phyloP scores from a whole-genome alignment of 148 eudicot species.

The Selenicereus undatus region DNA sequence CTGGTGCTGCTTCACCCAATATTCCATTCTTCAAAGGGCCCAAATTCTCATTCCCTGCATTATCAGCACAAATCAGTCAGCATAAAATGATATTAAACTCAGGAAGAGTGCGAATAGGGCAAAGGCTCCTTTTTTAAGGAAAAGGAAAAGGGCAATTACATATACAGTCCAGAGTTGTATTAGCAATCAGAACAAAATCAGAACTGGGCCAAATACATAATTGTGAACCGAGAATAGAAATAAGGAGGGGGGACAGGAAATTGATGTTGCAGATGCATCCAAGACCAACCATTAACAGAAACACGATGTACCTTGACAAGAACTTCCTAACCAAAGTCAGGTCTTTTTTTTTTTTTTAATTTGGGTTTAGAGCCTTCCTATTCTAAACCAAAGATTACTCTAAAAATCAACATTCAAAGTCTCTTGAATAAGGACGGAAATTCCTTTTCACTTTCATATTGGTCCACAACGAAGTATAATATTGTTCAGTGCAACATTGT shows the following conservation, averaged over 20 bases:
- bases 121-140: not conserved
- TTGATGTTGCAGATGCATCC: conserved; percentile 15
- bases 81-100: not conserved
- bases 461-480: not conserved
- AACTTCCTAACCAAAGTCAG: conserved; percentile 12
- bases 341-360: not conserved
- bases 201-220: not conserved
- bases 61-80: conserved; percentile 13
- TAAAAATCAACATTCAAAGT: conserved; percentile 1
- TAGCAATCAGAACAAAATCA: conserved; percentile 3
- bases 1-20: conserved; percentile 57
- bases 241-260: not conserved
- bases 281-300: conserved; percentile 22
- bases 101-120: not conserved
- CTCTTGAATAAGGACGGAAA: conserved; percentile 1
- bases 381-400: not conserved
- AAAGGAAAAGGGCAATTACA: not conserved
- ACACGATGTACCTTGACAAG: conserved; percentile 1
- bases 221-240: not conserved
- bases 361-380: not conserved
- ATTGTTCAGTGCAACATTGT: not conserved
- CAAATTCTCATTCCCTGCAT: conserved; percentile 54
- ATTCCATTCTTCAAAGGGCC: conserved; percentile 51
- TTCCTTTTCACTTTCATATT: conserved; percentile 12
- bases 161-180: not conserved